Percentiles rank a stretch among this genome's conserved stretches.
phyloP scores from a whole-genome alignment of 129 eudicot genomes.

The Flaveria ramosissima region DNA sequence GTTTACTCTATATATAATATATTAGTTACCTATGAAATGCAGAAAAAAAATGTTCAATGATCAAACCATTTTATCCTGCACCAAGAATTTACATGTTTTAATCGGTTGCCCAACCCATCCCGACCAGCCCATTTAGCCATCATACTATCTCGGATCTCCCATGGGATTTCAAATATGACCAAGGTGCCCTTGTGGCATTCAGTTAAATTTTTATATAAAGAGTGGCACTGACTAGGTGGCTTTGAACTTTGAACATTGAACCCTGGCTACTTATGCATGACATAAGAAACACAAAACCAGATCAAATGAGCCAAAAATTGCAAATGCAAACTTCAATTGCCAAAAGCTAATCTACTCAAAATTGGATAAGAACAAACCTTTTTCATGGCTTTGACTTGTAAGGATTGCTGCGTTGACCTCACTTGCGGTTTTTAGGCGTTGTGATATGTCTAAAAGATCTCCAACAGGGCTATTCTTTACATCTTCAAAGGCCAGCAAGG shows the following conservation, averaged over 20 bases:
- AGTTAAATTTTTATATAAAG: not conserved
- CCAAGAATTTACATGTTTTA: not conserved
- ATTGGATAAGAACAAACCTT: conserved; percentile 52
- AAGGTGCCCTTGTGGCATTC: conserved; percentile 1
- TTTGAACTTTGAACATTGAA: conserved; percentile 16
- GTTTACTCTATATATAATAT: not conserved
- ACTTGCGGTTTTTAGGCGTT: conserved; percentile 90
- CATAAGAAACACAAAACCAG: conserved; percentile 7
- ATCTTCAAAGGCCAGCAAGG: conserved; percentile 91
- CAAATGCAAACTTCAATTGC: conserved; percentile 2
- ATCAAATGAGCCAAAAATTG: not conserved
- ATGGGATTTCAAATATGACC: not conserved
- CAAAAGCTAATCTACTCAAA: not conserved
- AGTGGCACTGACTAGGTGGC: not conserved
- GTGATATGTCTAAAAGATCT: conserved; percentile 86
- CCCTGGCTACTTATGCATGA: conserved; percentile 18
- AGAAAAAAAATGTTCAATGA: not conserved
- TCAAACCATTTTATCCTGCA: not conserved
- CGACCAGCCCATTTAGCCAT: not conserved
- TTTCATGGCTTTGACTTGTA: conserved; percentile 97
- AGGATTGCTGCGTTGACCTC: conserved; percentile 99
- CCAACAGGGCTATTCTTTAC: conserved; percentile 82
- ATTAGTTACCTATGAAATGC: not conserved
- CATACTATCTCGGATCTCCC: not conserved
- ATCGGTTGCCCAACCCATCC: not conserved